These are phyloP conservation scores for Cutaneotrichosporon cyanovorans DNA, from an alignment of 1,284 basidiomycete genomes.

Conservation along the genomic window DNA sequence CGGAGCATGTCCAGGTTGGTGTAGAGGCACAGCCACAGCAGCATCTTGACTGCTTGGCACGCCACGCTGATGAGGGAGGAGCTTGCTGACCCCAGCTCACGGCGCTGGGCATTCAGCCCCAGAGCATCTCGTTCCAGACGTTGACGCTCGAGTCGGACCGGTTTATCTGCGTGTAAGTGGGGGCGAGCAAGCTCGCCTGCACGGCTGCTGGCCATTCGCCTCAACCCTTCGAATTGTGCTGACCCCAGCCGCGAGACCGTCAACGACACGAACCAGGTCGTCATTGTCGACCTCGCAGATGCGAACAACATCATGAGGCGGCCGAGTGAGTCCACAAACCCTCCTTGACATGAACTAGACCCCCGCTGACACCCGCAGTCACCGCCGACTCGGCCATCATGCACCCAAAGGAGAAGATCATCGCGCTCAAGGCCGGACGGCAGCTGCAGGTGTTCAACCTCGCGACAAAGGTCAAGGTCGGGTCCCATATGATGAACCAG, in stretches of 20 bases:
- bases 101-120: conserved; percentile 88
- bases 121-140: conserved; percentile 95
- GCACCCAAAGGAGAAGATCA: conserved; percentile 95
- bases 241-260: conserved; percentile 36
- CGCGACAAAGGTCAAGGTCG: conserved; percentile 93
- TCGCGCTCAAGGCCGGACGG: conserved; percentile 88
- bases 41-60: too few relatives aligned
- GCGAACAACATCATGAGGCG: conserved; percentile 93
- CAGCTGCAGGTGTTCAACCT: conserved; percentile 99
- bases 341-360: neutral
- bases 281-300: conserved; percentile 92
- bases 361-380: conserved; percentile 45
- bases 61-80: neutral
- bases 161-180: conserved; percentile 68
- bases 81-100: conserved; percentile 61
- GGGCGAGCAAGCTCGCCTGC: conserved; percentile 1
- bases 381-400: conserved; percentile 98
- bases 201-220: neutral
- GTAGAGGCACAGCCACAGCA: too few relatives aligned
- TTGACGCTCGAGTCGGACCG: conserved; percentile 94
- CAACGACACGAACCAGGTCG: conserved; percentile 82
- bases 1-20: conserved; percentile 48
- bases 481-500: conserved; percentile 88
- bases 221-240: too few relatives aligned
- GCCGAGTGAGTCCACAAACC: conserved; percentile 62